Percentiles rank a stretch among this genome's conserved stretches.
Evolutionary conservation across 1,284 basidiomycete species (phyloP).

Genomic region (Apiotrichum brassicae): DNA sequence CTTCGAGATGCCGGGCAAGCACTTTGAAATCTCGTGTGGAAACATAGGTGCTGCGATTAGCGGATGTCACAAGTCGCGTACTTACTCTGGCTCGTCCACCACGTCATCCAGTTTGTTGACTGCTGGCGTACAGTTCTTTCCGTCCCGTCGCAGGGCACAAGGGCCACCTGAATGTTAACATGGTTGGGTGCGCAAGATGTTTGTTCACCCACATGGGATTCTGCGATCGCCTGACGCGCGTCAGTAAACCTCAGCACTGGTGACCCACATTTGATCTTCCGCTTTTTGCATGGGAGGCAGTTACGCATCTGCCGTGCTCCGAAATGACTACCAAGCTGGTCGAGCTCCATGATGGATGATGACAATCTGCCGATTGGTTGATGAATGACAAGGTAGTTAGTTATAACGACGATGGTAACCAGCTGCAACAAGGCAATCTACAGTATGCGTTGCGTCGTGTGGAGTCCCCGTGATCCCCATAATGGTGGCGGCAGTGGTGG

Average conservation of each 20-base stretch:
- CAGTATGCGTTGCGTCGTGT: no score
- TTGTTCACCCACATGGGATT: conserved; percentile 13
- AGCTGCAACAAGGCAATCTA: no score
- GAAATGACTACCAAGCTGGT: conserved; percentile 8
- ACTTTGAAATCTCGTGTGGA: conserved; percentile 8
- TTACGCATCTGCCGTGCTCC: conserved; percentile 20
- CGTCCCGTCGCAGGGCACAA: conserved; percentile 16
- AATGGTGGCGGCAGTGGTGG: no score
- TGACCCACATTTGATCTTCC: conserved; percentile 21
- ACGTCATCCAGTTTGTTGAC: conserved; percentile 8
- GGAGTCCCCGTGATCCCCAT: no score
- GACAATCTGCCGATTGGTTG: no score
- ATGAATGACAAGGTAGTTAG: no score
- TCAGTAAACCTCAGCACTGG: background rate
- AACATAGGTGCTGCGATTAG: conserved; percentile 3
- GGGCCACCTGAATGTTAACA: conserved; percentile 12
- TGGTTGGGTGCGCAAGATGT: background rate
- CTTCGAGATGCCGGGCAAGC: conserved; percentile 4
- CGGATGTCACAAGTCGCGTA: background rate
- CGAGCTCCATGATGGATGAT: conserved; percentile 15
- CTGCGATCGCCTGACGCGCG: conserved; percentile 12
- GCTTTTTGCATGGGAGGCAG: conserved; percentile 21
- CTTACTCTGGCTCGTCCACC: background rate
- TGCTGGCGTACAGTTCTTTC: conserved; percentile 15
- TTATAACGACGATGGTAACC: no score